Conservation (phyloP, 2,329 filamentous ascomycete species). For the Blastomyces emzantsi region DNA sequence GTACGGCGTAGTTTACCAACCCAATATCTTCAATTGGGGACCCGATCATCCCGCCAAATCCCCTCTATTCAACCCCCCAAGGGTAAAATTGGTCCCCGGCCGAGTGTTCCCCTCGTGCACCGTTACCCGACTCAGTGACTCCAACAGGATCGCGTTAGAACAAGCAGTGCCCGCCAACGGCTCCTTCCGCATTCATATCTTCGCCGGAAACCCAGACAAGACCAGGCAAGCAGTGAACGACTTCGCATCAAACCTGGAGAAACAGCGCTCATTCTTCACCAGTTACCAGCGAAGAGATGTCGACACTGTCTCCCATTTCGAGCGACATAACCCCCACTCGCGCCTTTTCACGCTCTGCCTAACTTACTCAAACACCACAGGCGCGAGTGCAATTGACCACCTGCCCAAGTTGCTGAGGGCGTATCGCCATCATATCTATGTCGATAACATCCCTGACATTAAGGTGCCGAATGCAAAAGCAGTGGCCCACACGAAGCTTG, state of each 20-base stretch:
- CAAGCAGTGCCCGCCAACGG: constrained; percentile 85
- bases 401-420: constrained; percentile 62
- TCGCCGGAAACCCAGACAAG: constrained; percentile 59
- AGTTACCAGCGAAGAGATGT: constrained; percentile 56
- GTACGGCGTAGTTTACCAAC: constrained; percentile 77
- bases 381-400: constrained; percentile 63
- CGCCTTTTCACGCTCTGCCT: constrained; percentile 71
- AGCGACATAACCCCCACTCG: constrained; percentile 76
- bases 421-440: constrained; percentile 76
- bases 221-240: constrained; percentile 59
- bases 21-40: constrained; percentile 80
- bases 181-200: constrained; percentile 76
- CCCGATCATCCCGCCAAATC: constrained; percentile 62
- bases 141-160: constrained; percentile 83
- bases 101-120: constrained; percentile 67
- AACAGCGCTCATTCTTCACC: constrained; percentile 62
- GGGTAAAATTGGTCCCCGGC: constrained; percentile 61
- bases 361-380: constrained; percentile 59
- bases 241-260: constrained; percentile 56
- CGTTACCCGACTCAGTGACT: constrained; percentile 78
- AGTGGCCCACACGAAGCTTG: constrained; percentile 79
- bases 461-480: constrained; percentile 60
- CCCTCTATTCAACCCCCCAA: constrained; percentile 56
- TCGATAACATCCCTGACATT: constrained; percentile 70
- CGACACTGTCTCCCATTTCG: constrained; percentile 59